Conservation (phyloP, 306 rosid species). For the Spatholobus suberectus region DNA sequence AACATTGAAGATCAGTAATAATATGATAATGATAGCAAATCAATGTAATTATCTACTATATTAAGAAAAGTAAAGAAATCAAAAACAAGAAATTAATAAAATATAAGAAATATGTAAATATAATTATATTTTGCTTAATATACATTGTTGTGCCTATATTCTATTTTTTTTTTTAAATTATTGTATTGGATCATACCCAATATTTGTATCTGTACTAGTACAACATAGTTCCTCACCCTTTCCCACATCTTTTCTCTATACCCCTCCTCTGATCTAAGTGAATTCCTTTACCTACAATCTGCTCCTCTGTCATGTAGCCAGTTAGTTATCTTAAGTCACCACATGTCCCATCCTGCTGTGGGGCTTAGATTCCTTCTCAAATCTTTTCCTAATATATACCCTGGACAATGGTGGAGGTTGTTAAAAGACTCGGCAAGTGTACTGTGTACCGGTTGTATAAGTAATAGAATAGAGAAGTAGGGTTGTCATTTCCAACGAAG, state of each 20-base stretch:
- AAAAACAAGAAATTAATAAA: too few species aligned
- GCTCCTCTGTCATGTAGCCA: background rate
- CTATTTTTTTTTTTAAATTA: background rate
- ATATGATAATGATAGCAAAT: background rate
- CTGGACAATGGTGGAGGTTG: background rate
- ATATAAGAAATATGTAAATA: too few species aligned
- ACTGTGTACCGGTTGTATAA: background rate
- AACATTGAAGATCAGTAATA: background rate
- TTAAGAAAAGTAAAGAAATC: background rate
- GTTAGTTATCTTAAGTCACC: background rate
- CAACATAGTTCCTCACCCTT: background rate
- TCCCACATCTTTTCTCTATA: background rate
- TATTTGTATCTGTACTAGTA: background rate
- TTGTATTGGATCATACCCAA: background rate
- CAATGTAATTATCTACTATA: background rate
- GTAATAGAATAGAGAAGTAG: background rate
- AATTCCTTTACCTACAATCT: slow-evolving; percentile 5
- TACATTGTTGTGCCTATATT: background rate
- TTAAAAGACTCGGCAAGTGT: background rate
- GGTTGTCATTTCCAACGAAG: background rate
- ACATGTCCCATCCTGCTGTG: background rate
- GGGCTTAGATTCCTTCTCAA: background rate
- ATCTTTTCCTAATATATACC: background rate
- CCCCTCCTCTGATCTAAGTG: background rate
- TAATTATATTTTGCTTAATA: background rate